A percentile compares a stretch with the other conserved stretches of the same genome.
These are phyloP conservation scores for Thuja plicata DNA, from an alignment of 83 land plant genomes.

Conservation along the genomic window DNA sequence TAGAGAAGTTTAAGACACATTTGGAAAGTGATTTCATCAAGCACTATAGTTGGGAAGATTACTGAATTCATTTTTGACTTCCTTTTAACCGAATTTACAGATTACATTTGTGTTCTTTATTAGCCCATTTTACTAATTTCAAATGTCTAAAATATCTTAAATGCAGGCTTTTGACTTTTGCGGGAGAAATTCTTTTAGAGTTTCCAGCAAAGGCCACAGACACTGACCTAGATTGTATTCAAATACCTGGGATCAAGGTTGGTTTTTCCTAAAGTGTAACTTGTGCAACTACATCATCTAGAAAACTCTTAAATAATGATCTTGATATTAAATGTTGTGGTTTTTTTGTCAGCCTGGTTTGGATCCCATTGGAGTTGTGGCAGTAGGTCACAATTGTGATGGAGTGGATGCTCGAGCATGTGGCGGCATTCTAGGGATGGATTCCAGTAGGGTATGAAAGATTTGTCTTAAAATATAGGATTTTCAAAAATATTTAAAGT, in stretches of 20 bases:
- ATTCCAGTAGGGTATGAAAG: too few relatives aligned
- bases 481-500: not conserved
- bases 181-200: conserved; percentile 48
- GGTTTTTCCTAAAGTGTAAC: not conserved
- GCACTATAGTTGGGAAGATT: not conserved
- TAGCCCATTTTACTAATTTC: conserved; percentile 1
- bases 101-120: too few relatives aligned
- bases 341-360: conserved; percentile 55
- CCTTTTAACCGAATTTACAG: too few relatives aligned
- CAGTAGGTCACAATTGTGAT: conserved; percentile 40
- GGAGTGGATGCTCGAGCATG: too few relatives aligned
- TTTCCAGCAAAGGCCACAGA: conserved; percentile 56
- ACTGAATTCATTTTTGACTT: too few relatives aligned
- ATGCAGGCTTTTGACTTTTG: conserved; percentile 45
- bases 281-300: not conserved
- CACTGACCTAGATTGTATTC: conserved; percentile 61
- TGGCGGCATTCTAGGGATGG: too few relatives aligned
- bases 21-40: not conserved
- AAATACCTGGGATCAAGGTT: conserved; percentile 72
- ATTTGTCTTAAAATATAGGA: too few relatives aligned
- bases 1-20: not conserved
- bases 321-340: too few relatives aligned
- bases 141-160: not conserved
- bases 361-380: conserved; percentile 58
- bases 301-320: too few relatives aligned